Evolutionary conservation across 2,329 filamentous ascomycete genomes (phyloP).

Genomic region (Sarocladiaceae sp.): DNA sequence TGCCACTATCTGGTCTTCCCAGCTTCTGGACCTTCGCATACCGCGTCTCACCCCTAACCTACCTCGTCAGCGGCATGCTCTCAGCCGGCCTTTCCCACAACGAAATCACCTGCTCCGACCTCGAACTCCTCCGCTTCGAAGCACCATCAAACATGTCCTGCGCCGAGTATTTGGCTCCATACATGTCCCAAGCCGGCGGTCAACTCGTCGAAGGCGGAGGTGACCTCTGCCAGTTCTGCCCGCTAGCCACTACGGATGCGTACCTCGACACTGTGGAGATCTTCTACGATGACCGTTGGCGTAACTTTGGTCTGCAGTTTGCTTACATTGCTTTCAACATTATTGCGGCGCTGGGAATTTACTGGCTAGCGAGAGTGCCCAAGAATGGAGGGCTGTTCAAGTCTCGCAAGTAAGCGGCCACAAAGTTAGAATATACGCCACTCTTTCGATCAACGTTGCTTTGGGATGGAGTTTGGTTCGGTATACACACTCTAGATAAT

Average conservation of each 20-base stretch:
- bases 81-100: neutral
- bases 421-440: too few species aligned
- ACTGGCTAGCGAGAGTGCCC: conserved; percentile 1
- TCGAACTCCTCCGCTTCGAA: conserved; percentile 5
- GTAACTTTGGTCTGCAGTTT: conserved; percentile 5
- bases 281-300: neutral
- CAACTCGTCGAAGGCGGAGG: neutral
- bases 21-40: conserved; percentile 73
- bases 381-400: conserved; percentile 1
- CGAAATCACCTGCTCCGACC: conserved; percentile 2
- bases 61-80: conserved; percentile 56
- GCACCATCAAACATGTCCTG: neutral
- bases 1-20: conserved; percentile 50
- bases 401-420: neutral
- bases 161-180: neutral
- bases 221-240: conserved; percentile 4
- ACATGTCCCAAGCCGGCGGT: conserved; percentile 4
- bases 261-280: conserved; percentile 1
- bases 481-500: too few species aligned
- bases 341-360: neutral
- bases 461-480: too few species aligned
- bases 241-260: neutral
- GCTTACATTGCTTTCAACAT: conserved; percentile 6
- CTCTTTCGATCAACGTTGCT: too few species aligned
- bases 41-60: conserved; percentile 63